Conservation (phyloP, 768 basidiomycete genomes). For the Galerina sulciceps region DNA sequence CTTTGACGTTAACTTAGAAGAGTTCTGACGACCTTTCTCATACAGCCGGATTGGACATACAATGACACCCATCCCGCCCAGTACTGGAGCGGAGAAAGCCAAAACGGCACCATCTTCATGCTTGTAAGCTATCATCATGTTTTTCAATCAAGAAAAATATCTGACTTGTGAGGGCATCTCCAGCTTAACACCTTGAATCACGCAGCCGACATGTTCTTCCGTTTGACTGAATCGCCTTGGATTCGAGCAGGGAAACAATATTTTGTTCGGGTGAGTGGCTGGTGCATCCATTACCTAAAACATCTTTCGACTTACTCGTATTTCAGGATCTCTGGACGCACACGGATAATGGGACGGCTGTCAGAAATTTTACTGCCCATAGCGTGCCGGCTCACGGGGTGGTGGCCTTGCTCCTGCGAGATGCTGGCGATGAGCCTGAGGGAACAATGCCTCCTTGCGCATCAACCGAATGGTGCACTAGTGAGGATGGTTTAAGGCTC, state of each 20-base stretch:
- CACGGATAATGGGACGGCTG: conserved; percentile 68
- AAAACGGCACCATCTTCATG: conserved; percentile 72
- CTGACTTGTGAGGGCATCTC: background rate
- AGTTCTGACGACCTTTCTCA: conserved; percentile 12
- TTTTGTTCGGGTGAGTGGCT: conserved; percentile 53
- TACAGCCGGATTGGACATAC: conserved; percentile 45
- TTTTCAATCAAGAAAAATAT: background rate
- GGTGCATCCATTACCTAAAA: background rate
- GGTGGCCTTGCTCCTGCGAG: conserved; percentile 65
- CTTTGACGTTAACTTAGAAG: background rate
- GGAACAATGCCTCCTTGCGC: conserved; percentile 62
- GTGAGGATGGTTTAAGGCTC: conserved; percentile 54
- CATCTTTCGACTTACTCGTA: background rate
- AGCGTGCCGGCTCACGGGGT: conserved; percentile 72
- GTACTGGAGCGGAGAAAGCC: conserved; percentile 70
- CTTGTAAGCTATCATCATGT: conserved; percentile 43
- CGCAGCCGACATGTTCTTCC: conserved; percentile 63
- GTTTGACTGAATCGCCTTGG: conserved; percentile 72
- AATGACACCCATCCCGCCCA: conserved; percentile 61
- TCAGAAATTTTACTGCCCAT: conserved; percentile 57
- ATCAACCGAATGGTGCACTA: conserved; percentile 59
- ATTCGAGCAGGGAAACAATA: conserved; percentile 70
- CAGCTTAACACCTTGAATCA: conserved; percentile 65
- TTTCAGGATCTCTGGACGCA: conserved; percentile 73
- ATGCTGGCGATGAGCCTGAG: conserved; percentile 69